Evolutionary conservation across 2,329 filamentous ascomycete genomes (phyloP).

Genomic region (Didymellaceae sp.): DNA sequence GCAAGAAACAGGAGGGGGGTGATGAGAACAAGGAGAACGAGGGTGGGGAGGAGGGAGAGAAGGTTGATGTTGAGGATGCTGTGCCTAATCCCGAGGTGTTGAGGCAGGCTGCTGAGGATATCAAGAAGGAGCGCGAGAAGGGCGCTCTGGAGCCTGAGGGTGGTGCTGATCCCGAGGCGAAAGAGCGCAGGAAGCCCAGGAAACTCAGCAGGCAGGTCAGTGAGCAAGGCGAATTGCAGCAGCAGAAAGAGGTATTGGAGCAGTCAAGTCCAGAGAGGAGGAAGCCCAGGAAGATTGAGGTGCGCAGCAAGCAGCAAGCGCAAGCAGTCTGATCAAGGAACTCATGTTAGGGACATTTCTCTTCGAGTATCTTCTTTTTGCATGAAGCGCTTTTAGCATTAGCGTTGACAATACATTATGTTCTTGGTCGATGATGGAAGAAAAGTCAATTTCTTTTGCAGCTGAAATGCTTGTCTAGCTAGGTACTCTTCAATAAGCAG

Average conservation of each 20-base stretch:
- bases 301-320: constrained; percentile 25
- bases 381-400: neutral
- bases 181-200: constrained; percentile 9
- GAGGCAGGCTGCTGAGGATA: constrained; percentile 32
- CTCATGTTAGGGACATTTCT: neutral
- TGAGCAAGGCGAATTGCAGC: neutral
- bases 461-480: neutral
- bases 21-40: constrained; percentile 19
- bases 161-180: constrained; percentile 8
- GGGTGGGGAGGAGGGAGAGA: constrained; percentile 14
- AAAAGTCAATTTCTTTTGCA: neutral
- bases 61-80: constrained; percentile 30
- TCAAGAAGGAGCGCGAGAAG: constrained; percentile 27
- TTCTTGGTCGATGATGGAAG: no score
- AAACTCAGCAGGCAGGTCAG: constrained; percentile 20
- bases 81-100: constrained; percentile 37
- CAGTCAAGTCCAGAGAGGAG: constrained; percentile 14
- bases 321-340: neutral
- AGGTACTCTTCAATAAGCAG: constrained; percentile 1
- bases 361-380: neutral
- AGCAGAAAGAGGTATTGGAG: constrained; percentile 4
- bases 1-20: constrained; percentile 11
- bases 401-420: neutral
- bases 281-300: constrained; percentile 31
- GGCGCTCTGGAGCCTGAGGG: constrained; percentile 15